Evolutionary conservation across 352 stramenopile species (phyloP), one percentile per base, ranked within the genome.

Genomic region (Phytopythium chamaehyphon): DNA sequence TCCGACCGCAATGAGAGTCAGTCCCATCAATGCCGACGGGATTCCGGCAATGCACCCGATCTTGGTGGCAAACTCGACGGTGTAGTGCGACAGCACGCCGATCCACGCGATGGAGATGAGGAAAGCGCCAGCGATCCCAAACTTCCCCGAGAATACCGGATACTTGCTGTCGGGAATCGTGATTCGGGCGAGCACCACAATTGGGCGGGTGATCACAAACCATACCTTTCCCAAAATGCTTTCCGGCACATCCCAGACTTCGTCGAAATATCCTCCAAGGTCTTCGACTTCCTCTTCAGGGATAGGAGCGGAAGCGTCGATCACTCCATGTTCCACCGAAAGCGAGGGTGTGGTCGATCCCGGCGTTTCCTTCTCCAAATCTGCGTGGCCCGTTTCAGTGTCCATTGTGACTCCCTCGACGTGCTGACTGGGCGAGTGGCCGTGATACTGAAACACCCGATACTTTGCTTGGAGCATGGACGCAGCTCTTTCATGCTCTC

Each of bases 91-190:
- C 0, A 93, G 69, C 22, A 93, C 57, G 18, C 74, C 72, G 51
- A 93, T 90, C 71, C 83, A 93, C 2, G 57, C 48, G 47, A 93
- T 83, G 33, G 81, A 84, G 11, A 88, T 51, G 9, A 84, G 10
- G 54, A 93, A 87, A 14, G 74, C 87, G 23, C 65, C 58, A 6
- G 63, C 68, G 53, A 76, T 80, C 40, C 77, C 77, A 10, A 49
- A 31, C 18, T 65, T 55, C 8, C 71, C 60, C 6, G 72, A 80
- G 47, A 88, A 88, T 1, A 54, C 39, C 18, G 76, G 73, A 43
- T 86, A 90, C 10, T 66, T 71, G 53, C 74, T 87, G 64, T 90
- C 80, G 11, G 80, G 80, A 24, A 91, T 88, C 24, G 80, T 90
- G 38, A 88, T 59, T 7, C 76, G 78, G 24, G 79, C 73, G 24